phyloP scores from a whole-genome alignment of 2,329 filamentous ascomycete species.

The Clarireedia sp. region DNA sequence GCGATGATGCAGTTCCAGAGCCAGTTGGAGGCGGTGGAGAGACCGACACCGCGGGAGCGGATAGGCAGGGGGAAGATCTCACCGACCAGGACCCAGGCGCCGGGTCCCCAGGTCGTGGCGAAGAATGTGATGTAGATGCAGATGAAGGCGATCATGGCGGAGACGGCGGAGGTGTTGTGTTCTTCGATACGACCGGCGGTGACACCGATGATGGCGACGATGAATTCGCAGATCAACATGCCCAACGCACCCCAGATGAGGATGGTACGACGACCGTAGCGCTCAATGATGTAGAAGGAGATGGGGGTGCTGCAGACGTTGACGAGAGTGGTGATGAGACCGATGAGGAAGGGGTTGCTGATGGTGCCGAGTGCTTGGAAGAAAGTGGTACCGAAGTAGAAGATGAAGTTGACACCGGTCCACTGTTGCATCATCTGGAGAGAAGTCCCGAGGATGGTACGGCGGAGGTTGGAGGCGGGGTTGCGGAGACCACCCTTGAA shows the following conservation, averaged over 20 bases:
- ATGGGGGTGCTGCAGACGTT: conserved; percentile 80
- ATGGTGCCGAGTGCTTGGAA: conserved; percentile 72
- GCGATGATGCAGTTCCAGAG: conserved; percentile 71
- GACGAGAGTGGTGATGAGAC: conserved; percentile 78
- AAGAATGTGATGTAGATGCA: conserved; percentile 90
- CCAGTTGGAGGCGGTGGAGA: conserved; percentile 88
- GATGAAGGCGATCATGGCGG: conserved; percentile 76
- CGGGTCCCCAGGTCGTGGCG: conserved; percentile 77
- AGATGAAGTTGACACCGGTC: conserved; percentile 83
- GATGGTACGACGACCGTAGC: conserved; percentile 69
- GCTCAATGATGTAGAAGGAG: conserved; percentile 82
- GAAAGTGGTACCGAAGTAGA: conserved; percentile 81
- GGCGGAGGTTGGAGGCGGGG: conserved; percentile 59
- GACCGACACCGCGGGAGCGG: conserved; percentile 75
- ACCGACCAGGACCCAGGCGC: conserved; percentile 72
- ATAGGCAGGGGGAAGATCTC: conserved; percentile 88
- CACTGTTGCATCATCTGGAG: conserved; percentile 76
- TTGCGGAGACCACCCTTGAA: conserved; percentile 56
- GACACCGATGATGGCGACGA: conserved; percentile 71
- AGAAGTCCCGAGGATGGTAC: conserved; percentile 62
- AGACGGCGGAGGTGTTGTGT: conserved; percentile 48
- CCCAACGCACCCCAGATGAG: conserved; percentile 71
- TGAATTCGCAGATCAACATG: conserved; percentile 81
- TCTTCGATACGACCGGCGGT: conserved; percentile 48
- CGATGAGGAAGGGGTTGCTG: conserved; percentile 71